Percentiles rank a stretch among this genome's conserved stretches.
These are phyloP conservation scores for Zygosaccharomyces sapae DNA, from an alignment of 1,139 yeast species.

Conservation along the genomic window DNA sequence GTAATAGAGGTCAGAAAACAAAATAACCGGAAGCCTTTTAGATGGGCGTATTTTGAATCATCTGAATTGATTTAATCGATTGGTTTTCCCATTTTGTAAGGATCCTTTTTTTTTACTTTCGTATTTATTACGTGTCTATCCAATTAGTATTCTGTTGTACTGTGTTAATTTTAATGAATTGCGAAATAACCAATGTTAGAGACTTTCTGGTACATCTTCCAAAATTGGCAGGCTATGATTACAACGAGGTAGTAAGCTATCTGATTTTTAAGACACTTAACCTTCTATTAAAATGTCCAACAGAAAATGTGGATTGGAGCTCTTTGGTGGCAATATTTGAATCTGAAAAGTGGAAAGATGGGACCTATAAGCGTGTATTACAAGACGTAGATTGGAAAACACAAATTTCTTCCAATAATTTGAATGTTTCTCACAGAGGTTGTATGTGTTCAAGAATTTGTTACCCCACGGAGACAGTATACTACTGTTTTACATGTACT, in stretches of 20 bases:
- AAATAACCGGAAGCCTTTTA: background rate
- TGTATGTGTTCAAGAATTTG: constrained; percentile 30
- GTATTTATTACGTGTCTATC: background rate
- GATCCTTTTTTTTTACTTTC: background rate
- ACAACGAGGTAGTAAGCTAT: constrained; percentile 27
- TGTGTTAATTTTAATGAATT: constrained; percentile 1
- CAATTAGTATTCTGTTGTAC: background rate
- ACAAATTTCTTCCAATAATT: background rate
- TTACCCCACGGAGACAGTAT: constrained; percentile 31
- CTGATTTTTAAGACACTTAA: constrained; percentile 30
- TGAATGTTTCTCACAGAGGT: constrained; percentile 22
- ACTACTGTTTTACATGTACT: constrained; percentile 35
- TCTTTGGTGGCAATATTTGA: constrained; percentile 18
- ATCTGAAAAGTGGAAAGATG: constrained; percentile 24
- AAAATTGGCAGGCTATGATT: constrained; percentile 23
- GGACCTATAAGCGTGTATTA: constrained; percentile 18
- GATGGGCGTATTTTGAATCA: background rate
- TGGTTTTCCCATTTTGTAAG: background rate
- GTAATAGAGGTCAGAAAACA: background rate
- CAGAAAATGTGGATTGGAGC: constrained; percentile 25
- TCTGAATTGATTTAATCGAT: background rate
- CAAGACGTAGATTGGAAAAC: constrained; percentile 23
- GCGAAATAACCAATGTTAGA: constrained; percentile 18
- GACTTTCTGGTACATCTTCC: constrained; percentile 29
- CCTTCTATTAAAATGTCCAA: constrained; percentile 16